Evolutionary conservation across 2,329 filamentous ascomycete species (phyloP).

Genomic region (Aplosporella prunicola): DNA sequence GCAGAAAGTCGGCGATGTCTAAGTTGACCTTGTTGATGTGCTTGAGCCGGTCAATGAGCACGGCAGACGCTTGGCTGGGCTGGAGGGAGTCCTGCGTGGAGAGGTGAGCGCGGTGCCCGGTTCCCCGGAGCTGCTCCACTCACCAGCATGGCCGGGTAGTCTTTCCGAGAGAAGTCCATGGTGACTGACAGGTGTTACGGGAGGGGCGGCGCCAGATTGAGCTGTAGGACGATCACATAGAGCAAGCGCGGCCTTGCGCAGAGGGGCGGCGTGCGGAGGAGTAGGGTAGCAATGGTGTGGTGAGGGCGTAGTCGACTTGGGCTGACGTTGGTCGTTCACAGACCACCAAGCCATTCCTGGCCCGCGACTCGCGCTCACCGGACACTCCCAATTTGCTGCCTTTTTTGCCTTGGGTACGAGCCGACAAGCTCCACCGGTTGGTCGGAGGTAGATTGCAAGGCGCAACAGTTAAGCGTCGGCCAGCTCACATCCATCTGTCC

Average conservation of each 20-base stretch:
- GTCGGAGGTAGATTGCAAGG: too few relatives aligned
- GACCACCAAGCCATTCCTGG: conserved; percentile 9
- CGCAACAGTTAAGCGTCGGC: too few relatives aligned
- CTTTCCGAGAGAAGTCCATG: conserved; percentile 65
- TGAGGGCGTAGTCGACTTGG: too few relatives aligned
- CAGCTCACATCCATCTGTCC: too few relatives aligned
- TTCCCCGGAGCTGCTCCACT: conserved; percentile 33
- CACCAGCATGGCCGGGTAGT: conserved; percentile 94
- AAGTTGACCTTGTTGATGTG: conserved; percentile 77
- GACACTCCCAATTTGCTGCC: conserved; percentile 10
- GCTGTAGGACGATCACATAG: conserved; percentile 8
- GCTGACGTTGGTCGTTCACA: conserved; percentile 10
- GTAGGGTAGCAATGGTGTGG: conserved; percentile 1
- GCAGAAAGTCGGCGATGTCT: conserved; percentile 93
- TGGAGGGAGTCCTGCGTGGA: conserved; percentile 61
- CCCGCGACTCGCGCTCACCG: conserved; percentile 8
- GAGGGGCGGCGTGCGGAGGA: conserved; percentile 2
- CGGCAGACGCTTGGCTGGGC: conserved; percentile 69
- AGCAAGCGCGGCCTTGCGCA: conserved; percentile 7
- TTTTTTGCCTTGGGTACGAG: too few relatives aligned
- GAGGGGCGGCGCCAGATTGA: conserved; percentile 6
- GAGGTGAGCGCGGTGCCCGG: conserved; percentile 19
- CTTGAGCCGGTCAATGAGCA: conserved; percentile 79
- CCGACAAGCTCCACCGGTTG: too few relatives aligned
- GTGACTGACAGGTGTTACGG: conserved; percentile 12